Evolutionary conservation across 192 early-diverging fungal species (phyloP).

Genomic region (Pilaira anomala): DNA sequence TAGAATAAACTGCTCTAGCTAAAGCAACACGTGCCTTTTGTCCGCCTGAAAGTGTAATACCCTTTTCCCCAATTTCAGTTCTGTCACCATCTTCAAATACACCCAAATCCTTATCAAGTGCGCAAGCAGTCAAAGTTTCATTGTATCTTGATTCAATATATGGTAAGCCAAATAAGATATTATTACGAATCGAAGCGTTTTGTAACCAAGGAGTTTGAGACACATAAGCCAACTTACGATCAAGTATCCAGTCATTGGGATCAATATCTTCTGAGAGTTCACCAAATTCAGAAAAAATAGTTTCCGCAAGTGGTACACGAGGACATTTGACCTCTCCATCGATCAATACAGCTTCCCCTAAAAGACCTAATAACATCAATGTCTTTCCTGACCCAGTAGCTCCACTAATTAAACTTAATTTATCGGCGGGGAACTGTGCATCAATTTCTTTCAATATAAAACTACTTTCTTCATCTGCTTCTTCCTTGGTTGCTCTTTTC

Average conservation of each 20-base stretch:
- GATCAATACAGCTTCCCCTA: slow-evolving; percentile 59
- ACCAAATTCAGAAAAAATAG: not conserved
- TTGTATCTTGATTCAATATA: slow-evolving; percentile 24
- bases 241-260: slow-evolving; percentile 29
- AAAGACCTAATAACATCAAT: slow-evolving; percentile 70
- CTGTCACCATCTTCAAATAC: slow-evolving; percentile 80
- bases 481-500: slow-evolving; percentile 59
- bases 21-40: slow-evolving; percentile 87
- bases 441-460: slow-evolving; percentile 47
- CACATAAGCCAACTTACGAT: slow-evolving; percentile 71
- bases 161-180: slow-evolving; percentile 55
- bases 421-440: slow-evolving; percentile 42
- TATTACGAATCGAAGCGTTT: slow-evolving; percentile 73
- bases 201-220: slow-evolving; percentile 69
- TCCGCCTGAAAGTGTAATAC: slow-evolving; percentile 81
- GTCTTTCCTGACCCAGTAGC: slow-evolving; percentile 88
- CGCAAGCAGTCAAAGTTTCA: slow-evolving; percentile 59
- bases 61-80: slow-evolving; percentile 81
- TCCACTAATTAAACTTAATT: slow-evolving; percentile 60
- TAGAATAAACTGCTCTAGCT: slow-evolving; percentile 81
- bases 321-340: slow-evolving; percentile 40
- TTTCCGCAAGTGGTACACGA: slow-evolving; percentile 17
- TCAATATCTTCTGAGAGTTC: slow-evolving; percentile 3
- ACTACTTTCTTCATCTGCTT: slow-evolving; percentile 21
- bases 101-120: slow-evolving; percentile 74